Evolutionary conservation across 2,329 filamentous ascomycete species (phyloP).

Genomic region (Myriosclerotinia scirpicola): DNA sequence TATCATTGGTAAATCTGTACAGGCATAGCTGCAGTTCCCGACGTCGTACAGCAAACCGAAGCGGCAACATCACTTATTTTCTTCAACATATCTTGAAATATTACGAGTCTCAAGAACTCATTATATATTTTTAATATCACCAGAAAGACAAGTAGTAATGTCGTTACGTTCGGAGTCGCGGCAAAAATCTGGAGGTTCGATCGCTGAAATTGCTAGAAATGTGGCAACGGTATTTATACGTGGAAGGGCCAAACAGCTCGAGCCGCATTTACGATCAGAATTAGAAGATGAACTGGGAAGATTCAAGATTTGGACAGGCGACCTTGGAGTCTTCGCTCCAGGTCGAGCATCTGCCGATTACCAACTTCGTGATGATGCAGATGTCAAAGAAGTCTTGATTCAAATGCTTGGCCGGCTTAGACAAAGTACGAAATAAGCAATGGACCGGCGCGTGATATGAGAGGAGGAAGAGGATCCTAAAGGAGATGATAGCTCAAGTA

Average conservation of each 20-base stretch:
- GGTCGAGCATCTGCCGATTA: constrained; percentile 13
- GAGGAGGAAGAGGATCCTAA: not conserved
- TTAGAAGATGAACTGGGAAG: constrained; percentile 11
- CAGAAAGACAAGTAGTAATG: not conserved
- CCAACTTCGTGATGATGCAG: constrained; percentile 13
- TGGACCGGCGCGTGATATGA: constrained; percentile 5
- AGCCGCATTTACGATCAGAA: constrained; percentile 16
- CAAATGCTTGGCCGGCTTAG: constrained; percentile 14
- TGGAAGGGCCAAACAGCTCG: constrained; percentile 10
- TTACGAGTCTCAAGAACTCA: no score
- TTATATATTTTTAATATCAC: not conserved
- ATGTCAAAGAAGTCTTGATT: constrained; percentile 5
- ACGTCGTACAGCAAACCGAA: not conserved
- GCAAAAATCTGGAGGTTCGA: not conserved
- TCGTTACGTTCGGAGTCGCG: not conserved
- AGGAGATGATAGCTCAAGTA: not conserved
- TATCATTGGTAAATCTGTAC: not conserved
- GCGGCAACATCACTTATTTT: not conserved
- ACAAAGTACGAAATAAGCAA: constrained; percentile 16
- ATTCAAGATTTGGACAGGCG: constrained; percentile 16
- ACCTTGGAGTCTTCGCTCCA: constrained; percentile 7
- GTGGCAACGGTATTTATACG: constrained; percentile 11
- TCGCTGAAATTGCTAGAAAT: constrained; percentile 14
- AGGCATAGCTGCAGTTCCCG: not conserved
- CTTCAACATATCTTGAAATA: not conserved